Evolutionary conservation across 2,329 filamentous ascomycete genomes (phyloP), one percentile per base, ranked within the genome.

Genomic region (Microdochium bolleyi): DNA sequence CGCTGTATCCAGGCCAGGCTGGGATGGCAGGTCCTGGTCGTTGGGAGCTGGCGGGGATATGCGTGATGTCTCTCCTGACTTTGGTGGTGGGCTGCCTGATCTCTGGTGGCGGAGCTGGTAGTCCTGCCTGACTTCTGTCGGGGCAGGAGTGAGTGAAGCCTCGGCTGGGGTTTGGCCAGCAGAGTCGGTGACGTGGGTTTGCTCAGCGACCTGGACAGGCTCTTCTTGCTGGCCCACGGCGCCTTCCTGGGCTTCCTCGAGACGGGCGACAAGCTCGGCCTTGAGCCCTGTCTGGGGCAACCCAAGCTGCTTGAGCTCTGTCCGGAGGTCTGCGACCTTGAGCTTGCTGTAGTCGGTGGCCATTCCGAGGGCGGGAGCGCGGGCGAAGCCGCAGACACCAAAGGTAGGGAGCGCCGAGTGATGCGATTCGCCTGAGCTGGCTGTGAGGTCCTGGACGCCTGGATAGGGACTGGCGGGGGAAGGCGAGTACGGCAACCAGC

Each of bases 291-390:
- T 80, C 56, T 83, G 79, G 5, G 83, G 73, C 38, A 92, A 78
- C n/a, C 84, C 83, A 57, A 87, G 81, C 54, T 75, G 76, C 70
- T 88, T 90, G 44, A 92, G 77, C 73, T 91, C 87, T 22, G 82
- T 81, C 68, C 85, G 87, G 54, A 92, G 78, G 62, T 91, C 86
- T 32, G 84, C 75, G 57, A 92, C 88, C 70, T 88, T 92, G 62
- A 85, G 77, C 68, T 73, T 78, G 56, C 67, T 70, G 73, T 77
- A 82, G 60, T 80, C 77, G 51, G 70, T 69, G 49, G 69, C 63
- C 75, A 77, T 79, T 57, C 55, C 70, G 59, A 48, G 46, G 49
- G 30, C 44, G 25, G 53, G 19, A 3, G 41, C 22, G 41, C 9
- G 16, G 30, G 30, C 9, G 11, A 41, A n/a, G 16, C 19, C 37